Base-by-base conservation (phyloP, 1,139 yeast genomes). In the Candida glucosophila region DNA sequence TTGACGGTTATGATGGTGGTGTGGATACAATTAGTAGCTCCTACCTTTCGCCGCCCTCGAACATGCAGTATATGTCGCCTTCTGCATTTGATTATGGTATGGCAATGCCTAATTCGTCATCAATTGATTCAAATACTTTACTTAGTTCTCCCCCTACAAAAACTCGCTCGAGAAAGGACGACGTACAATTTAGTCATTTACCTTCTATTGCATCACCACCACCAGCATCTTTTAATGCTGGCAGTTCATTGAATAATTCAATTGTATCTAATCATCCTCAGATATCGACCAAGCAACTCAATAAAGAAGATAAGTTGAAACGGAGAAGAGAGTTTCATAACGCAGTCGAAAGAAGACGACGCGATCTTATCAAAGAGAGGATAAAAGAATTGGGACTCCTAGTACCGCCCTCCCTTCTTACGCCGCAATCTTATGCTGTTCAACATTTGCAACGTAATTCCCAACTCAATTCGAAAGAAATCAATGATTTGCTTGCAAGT, bases 291-390 rank as follows among this genome's bases (percentile, higher is more conserved):
- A 72, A 62, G 47, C 73, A 57, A 41, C 41, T 78, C 28, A 62
- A 73, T n/a, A 75, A 76, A 42, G 90, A 79, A 33, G 83, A 76
- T 31, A 79, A 77, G 41, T 46, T 77, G 30, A 68, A 69, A 36
- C 65, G 90, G 41, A 65, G 88, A 40, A 58, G 86, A 35, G 88
- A 79, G 43, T 74, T 79, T 39, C 92, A 80, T 44, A 80, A 80
- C 44, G 90, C 86, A 1, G 92, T 80, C 4, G 92, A 80, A 47
- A 61, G 90, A 44, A 65, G 88, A 47, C 64, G 92, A 47, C 62
- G 92, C 38, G 92, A 80, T 43, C 56, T 80, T 39, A 80, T 80
- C 37, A 80, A 80, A 47, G 81, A 77, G 42, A 70, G 79, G 40
- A 79, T 80, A 33, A 77, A 77, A 44, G 88, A 78, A 35, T 52